A percentile compares a stretch with the other conserved stretches of the same genome.
These are phyloP conservation scores for Rhizomucor pusillus DNA, from an alignment of 371 early-diverging fungal species.

Conservation along the genomic window DNA sequence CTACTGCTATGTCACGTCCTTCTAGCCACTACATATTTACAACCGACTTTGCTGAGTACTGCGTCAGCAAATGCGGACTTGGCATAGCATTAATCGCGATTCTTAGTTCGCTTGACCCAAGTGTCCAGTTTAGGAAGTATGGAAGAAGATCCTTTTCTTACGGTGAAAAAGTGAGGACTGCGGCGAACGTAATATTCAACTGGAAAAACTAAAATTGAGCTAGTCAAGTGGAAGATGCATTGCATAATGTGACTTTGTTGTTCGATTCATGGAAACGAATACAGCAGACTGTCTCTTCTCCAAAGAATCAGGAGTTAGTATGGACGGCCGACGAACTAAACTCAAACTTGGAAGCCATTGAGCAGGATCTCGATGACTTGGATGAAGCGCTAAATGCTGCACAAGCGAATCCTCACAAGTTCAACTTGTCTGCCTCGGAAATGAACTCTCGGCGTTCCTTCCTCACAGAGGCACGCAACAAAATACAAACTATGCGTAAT, in stretches of 20 bases:
- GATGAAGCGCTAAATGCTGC: constrained; percentile 56
- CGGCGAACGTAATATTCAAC: neutral
- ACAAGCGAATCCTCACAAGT: constrained; percentile 48
- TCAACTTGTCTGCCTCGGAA: constrained; percentile 45
- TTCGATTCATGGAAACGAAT: constrained; percentile 63
- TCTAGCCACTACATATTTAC: too few species aligned
- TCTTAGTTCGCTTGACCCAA: too few species aligned
- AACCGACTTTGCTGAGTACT: too few species aligned
- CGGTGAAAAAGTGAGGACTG: constrained; percentile 21
- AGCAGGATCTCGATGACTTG: constrained; percentile 59
- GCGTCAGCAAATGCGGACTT: too few species aligned
- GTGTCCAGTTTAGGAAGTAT: constrained; percentile 8
- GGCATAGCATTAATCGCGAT: too few species aligned
- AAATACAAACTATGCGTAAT: constrained; percentile 37
- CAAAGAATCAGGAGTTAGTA: constrained; percentile 58
- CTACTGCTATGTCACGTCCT: too few species aligned
- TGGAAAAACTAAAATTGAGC: neutral
- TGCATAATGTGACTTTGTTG: constrained; percentile 46
- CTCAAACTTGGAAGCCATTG: constrained; percentile 44
- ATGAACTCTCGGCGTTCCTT: constrained; percentile 47
- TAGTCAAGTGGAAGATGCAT: constrained; percentile 56
- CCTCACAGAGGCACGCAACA: constrained; percentile 42
- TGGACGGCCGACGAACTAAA: constrained; percentile 62
- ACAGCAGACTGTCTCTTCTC: constrained; percentile 60
- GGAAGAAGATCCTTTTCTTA: constrained; percentile 27